A percentile compares a stretch with the other conserved stretches of the same genome.
Conservation (phyloP, 345 rosid species). For the Acer negundo region DNA sequence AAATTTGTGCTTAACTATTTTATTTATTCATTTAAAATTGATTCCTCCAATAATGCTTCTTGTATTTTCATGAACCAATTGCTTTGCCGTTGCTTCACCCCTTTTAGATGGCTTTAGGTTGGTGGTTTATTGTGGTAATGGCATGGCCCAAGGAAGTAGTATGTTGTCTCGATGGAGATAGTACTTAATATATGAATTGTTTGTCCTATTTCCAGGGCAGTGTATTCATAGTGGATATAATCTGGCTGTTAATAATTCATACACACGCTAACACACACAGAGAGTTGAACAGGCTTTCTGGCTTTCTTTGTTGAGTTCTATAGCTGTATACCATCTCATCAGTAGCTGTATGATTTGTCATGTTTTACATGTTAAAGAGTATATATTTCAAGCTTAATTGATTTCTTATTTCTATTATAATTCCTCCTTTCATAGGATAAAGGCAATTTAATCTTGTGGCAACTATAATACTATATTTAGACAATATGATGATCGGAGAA, state of each 20-base stretch:
- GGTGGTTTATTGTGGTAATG: not conserved
- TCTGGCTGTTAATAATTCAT: conserved; percentile 1
- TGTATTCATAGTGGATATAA: not conserved
- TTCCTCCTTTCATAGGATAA: not conserved
- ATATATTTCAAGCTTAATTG: not conserved
- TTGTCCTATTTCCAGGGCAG: not conserved
- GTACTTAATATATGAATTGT: not conserved
- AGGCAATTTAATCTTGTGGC: too few relatives aligned
- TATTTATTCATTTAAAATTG: not conserved
- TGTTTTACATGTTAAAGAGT: not conserved
- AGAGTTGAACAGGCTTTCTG: not conserved
- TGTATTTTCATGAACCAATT: not conserved
- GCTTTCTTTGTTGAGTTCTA: not conserved
- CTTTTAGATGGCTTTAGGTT: not conserved
- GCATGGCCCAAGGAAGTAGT: not conserved
- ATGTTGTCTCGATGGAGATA: not conserved
- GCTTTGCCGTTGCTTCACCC: not conserved
- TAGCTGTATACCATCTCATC: not conserved
- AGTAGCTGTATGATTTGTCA: not conserved
- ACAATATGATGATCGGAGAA: not conserved
- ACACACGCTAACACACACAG: too few relatives aligned
- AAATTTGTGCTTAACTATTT: not conserved
- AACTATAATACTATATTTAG: not conserved
- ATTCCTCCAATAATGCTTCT: not conserved
- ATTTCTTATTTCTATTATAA: not conserved